Base-by-base conservation (phyloP, 345 rosid species). In the Lepidium aucheri region DNA sequence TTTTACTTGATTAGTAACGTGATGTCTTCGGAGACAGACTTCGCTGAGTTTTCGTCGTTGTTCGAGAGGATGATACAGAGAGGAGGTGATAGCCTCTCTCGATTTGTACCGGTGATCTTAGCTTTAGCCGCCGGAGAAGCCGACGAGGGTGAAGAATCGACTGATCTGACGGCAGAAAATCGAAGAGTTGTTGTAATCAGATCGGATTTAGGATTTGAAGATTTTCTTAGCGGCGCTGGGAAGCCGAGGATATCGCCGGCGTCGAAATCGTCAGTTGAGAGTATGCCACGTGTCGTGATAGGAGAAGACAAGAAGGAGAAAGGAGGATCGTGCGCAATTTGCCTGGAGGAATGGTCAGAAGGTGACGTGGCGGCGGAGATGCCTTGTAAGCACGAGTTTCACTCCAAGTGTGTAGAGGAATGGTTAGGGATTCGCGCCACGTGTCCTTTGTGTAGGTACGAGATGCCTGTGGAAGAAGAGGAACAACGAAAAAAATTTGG, bases 351-450 rank as follows among this genome's bases (percentile, higher is more conserved):
- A 55, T 65, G 75, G 71, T 60, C 34, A 34, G 51, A 36, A 28
- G 79, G 76, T 57, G 76, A 70, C 63, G 76, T 64, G 60, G 70
- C 74, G 39, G 72, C 76, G 34, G 79, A 76, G 79, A 70, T 76
- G 76, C 79, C 79, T 6, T 76, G 79, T 53, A 66, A 76, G n/a
- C 79, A 76, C 4, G 13, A 6, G 57, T 76, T 76, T 26, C 79
- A 76, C 8, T 70, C 76, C 0, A 70, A 70, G 46, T 76, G 76
- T 7, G 71, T 70, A 47, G 79, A 76, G 64, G 67, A 76, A 58
- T 76, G 79, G 79, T 26, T 76, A 0, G 63, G 72, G 64, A 53
- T 11, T 1, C 72, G 66, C 32, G 79, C 68, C 53, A 70, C 79
- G 65, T 76, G 79, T 70, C 79, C 79, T 13, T 1, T 70, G 16